Conservation (phyloP, 2,329 filamentous ascomycete species). For the Phialophora macrospora region DNA sequence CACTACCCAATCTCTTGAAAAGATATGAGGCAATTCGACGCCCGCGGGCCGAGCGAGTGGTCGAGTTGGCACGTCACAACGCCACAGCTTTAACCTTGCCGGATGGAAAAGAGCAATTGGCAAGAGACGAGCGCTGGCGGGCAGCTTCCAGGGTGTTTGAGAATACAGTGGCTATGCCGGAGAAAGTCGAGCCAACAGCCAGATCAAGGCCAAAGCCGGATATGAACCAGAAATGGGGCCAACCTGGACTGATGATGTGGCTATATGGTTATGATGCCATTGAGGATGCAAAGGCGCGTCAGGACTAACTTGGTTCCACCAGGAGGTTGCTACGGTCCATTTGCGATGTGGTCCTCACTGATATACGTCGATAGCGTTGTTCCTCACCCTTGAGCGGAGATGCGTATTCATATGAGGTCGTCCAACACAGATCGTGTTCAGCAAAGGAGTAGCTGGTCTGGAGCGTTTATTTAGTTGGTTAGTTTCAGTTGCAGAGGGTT, state of each 20-base stretch:
- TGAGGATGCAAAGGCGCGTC: not conserved
- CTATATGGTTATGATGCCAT: not conserved
- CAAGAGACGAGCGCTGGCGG: not conserved
- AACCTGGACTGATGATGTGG: slow-evolving; percentile 4
- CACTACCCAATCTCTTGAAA: not conserved
- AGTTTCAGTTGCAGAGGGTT: not conserved
- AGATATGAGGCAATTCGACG: not conserved
- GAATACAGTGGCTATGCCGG: not conserved
- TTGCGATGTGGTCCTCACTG: too few relatives aligned
- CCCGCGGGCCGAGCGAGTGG: not conserved
- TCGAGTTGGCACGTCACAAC: not conserved
- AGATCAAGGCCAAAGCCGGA: not conserved
- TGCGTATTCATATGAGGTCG: too few relatives aligned
- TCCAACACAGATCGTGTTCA: not conserved
- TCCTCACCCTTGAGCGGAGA: too few relatives aligned
- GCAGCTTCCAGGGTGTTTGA: not conserved
- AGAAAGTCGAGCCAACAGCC: not conserved
- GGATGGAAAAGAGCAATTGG: not conserved
- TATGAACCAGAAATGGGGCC: not conserved
- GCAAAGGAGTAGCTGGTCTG: not conserved
- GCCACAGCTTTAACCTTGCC: not conserved
- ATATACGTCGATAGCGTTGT: too few relatives aligned
- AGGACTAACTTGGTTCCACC: too few relatives aligned
- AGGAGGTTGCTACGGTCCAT: not conserved
- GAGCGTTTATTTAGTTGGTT: not conserved